Percentiles rank a stretch among this genome's conserved stretches.
These are phyloP conservation scores for Oryza meridionalis DNA, from an alignment of 176 grass and related monocot genomes.

Conservation along the genomic window DNA sequence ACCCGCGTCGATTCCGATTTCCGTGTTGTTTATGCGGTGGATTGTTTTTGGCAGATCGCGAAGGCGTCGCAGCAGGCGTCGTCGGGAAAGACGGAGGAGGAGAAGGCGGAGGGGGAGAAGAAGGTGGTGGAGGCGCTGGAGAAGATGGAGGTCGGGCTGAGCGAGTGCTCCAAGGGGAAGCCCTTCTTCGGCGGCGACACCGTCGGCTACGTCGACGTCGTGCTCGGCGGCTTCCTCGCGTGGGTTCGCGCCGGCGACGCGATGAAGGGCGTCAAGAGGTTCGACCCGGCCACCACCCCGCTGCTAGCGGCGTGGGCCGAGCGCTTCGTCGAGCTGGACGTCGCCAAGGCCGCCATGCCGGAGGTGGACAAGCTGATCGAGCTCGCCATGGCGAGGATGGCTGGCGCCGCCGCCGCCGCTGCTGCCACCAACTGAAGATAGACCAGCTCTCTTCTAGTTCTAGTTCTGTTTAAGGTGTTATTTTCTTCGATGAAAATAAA, in stretches of 20 bases:
- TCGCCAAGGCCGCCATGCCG: slow-evolving; percentile 29
- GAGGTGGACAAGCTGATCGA: slow-evolving; percentile 37
- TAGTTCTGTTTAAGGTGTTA: too few relatives aligned
- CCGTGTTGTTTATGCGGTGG: too few relatives aligned
- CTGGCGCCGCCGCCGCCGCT: neutral
- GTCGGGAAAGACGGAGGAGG: neutral
- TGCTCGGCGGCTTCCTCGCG: slow-evolving; percentile 24
- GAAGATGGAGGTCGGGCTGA: slow-evolving; percentile 34
- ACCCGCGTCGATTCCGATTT: too few relatives aligned
- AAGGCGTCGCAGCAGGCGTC: neutral
- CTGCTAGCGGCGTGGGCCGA: slow-evolving; percentile 43
- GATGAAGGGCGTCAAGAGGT: slow-evolving; percentile 4
- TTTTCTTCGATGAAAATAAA: too few relatives aligned
- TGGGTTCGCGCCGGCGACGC: slow-evolving; percentile 22
- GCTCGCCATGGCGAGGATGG: slow-evolving; percentile 2
- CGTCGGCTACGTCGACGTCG: slow-evolving; percentile 47
- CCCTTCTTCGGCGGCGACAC: slow-evolving; percentile 53
- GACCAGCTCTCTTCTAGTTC: too few relatives aligned
- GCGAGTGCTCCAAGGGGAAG: slow-evolving; percentile 46
- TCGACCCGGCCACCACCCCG: slow-evolving; percentile 41
- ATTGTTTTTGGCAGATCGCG: too few relatives aligned
- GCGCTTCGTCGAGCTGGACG: slow-evolving; percentile 34
- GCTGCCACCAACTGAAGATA: neutral
- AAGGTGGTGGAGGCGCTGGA: neutral
- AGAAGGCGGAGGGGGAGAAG: slow-evolving; percentile 13